Base-by-base conservation (phyloP, 2,329 filamentous ascomycete genomes). In the Gaeumannomyces tritici region DNA sequence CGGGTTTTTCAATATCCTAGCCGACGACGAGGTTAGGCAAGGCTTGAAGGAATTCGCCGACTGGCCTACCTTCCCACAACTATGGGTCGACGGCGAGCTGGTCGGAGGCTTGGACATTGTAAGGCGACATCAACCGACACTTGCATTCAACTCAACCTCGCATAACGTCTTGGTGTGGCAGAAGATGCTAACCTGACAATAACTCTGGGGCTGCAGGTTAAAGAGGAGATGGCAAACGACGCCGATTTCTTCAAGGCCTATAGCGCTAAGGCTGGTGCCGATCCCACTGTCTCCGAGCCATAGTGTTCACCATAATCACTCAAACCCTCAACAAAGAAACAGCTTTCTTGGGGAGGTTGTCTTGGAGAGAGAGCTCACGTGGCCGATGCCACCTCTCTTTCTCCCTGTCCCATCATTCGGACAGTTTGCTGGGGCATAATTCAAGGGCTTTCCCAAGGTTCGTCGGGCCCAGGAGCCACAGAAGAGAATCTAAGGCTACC, bases 1-100 rank as follows among this genome's bases (percentile, higher is more conserved):
- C 74, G 95, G 95, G 26, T 99, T 99, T 81, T 99, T 99, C 81
- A 98, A 99, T 73, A 99, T 99, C 66, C 77, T 99, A 69, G 95
- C 95, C 66, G 95, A 99, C 73, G 93, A 99, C 71, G 93, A 98
- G 75, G 95, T 99, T 59, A 84, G 95, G 65, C 93, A 98, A 77
- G 95, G 95, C 0, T 78, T 99, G 71, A 99, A 99, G 82, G 91
- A 95, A 77, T 98, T 87, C 74, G 92, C 92, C n/a, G 95, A 98
- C 65, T 99, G 95, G 95, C 95, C 95, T 12, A 99, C 95, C 0
- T 99, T 91, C 76, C 95, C 95, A 26, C 95, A 99, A 76, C 79
- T 99, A 65, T 99, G 93, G 87, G 86, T 96, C 15, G 85, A 88
- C 64, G 93, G 95, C 18, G 92, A 97, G 74, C 79, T 99, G 60